These are phyloP conservation scores for Trichoderma sp. DNA, from an alignment of 2,329 filamentous ascomycete genomes.

Conservation along the genomic window DNA sequence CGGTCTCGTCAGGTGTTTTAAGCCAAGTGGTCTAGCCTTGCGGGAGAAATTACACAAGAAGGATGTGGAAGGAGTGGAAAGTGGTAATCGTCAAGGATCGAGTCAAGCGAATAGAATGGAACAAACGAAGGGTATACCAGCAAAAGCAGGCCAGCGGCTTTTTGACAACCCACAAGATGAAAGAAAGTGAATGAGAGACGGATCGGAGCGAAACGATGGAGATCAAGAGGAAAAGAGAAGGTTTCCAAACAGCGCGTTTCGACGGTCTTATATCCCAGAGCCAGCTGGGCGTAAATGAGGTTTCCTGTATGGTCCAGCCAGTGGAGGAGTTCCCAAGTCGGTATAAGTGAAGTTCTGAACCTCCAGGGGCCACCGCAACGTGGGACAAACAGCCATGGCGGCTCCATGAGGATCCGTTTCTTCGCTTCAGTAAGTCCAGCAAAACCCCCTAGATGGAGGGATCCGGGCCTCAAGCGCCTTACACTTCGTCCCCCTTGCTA, in stretches of 20 bases:
- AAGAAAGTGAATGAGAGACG: slow-evolving; percentile 24
- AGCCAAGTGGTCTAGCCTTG: slow-evolving; percentile 23
- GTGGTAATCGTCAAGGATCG: slow-evolving; percentile 7
- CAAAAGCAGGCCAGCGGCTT: slow-evolving; percentile 33
- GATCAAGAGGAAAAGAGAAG: slow-evolving; percentile 10
- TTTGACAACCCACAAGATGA: slow-evolving; percentile 26
- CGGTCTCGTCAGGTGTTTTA: slow-evolving; percentile 2
- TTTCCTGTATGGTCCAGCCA: background rate
- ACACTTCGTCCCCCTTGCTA: background rate
- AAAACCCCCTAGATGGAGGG: slow-evolving; percentile 10
- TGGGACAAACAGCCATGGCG: slow-evolving; percentile 14
- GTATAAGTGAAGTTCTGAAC: slow-evolving; percentile 12
- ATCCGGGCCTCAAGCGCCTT: slow-evolving; percentile 9
- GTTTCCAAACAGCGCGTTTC: slow-evolving; percentile 4
- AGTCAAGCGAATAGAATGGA: slow-evolving; percentile 22
- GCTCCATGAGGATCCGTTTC: slow-evolving; percentile 24
- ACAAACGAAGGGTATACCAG: slow-evolving; percentile 29
- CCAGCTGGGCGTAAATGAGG: slow-evolving; percentile 5
- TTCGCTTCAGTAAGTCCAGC: slow-evolving; percentile 5
- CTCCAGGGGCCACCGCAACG: slow-evolving; percentile 19
- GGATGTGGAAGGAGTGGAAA: slow-evolving; percentile 15
- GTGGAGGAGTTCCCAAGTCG: slow-evolving; percentile 7
- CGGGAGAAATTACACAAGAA: background rate
- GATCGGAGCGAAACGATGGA: slow-evolving; percentile 26
- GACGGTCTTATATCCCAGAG: slow-evolving; percentile 16